Evolutionary conservation across 2,329 filamentous ascomycete species (phyloP).

Genomic region (Nemania abortiva): DNA sequence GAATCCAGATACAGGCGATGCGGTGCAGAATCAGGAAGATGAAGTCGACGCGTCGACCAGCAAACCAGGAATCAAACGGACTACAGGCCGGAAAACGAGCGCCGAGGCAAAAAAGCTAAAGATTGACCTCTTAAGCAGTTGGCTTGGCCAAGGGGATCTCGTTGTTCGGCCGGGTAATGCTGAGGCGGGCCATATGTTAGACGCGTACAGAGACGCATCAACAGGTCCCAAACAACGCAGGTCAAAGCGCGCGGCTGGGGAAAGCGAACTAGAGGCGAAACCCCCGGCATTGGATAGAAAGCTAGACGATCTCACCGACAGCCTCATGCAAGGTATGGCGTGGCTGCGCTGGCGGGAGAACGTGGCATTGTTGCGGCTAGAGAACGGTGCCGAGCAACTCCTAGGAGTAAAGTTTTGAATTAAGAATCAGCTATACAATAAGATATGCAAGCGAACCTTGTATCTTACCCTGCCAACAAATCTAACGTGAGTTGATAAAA

Average conservation of each 20-base stretch:
- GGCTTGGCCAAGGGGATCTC: slow-evolving; percentile 56
- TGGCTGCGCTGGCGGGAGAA: slow-evolving; percentile 83
- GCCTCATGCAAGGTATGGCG: slow-evolving; percentile 79
- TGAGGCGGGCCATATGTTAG: slow-evolving; percentile 31
- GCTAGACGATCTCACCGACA: slow-evolving; percentile 85
- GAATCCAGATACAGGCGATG: neutral
- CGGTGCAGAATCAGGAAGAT: slow-evolving; percentile 16
- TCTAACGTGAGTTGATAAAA: neutral
- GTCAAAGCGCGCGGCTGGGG: slow-evolving; percentile 31
- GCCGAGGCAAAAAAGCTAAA: slow-evolving; percentile 68
- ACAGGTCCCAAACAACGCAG: slow-evolving; percentile 4
- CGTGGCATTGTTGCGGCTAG: slow-evolving; percentile 50
- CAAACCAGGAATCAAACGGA: slow-evolving; percentile 34
- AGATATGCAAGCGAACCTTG: neutral
- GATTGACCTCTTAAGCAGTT: slow-evolving; percentile 70
- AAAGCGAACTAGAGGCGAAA: slow-evolving; percentile 39
- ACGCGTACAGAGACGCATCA: slow-evolving; percentile 25
- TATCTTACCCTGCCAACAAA: neutral
- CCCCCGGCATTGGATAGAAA: slow-evolving; percentile 58
- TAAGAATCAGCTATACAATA: neutral
- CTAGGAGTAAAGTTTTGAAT: neutral
- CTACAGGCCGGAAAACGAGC: slow-evolving; percentile 49
- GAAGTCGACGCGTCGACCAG: slow-evolving; percentile 28
- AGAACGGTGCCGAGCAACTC: slow-evolving; percentile 46
- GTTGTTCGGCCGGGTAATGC: slow-evolving; percentile 35